These are phyloP conservation scores for Cadophora gregata DNA, from an alignment of 2,329 filamentous ascomycete species.

Conservation along the genomic window DNA sequence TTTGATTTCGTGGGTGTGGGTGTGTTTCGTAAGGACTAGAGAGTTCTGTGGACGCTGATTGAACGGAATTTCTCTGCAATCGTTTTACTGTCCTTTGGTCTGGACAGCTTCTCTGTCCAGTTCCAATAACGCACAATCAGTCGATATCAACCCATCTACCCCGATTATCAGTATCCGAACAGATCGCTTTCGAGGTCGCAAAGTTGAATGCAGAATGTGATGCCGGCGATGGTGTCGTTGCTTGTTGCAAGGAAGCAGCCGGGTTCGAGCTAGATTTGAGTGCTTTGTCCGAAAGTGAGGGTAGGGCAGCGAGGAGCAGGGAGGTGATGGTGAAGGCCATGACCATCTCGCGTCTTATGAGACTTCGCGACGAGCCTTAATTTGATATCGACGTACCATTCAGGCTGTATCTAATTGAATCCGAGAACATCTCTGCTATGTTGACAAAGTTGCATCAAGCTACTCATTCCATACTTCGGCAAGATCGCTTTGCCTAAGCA, in stretches of 20 bases:
- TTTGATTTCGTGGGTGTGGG: neutral
- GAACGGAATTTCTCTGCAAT: no score
- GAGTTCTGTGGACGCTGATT: no score
- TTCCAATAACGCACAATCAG: constrained; percentile 28
- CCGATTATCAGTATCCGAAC: constrained; percentile 6
- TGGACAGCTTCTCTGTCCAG: constrained; percentile 5
- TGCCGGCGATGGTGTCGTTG: constrained; percentile 24
- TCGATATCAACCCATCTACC: constrained; percentile 20
- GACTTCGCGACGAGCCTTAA: no score
- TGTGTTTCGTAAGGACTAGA: neutral
- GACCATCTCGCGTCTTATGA: no score
- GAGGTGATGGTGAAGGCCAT: neutral
- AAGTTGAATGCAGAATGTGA: constrained; percentile 18
- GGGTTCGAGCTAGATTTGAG: constrained; percentile 19
- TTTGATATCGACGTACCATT: no score
- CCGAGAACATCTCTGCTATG: no score
- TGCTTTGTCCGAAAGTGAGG: constrained; percentile 1
- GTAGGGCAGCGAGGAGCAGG: neutral
- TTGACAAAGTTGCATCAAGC: no score
- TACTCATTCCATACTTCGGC: neutral
- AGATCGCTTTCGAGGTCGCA: constrained; percentile 19
- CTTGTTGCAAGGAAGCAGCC: constrained; percentile 20
- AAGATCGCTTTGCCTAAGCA: no score
- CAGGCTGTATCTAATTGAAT: no score
- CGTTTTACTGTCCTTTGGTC: neutral